Conservation (phyloP, 2,329 filamentous ascomycete genomes). For the Botryotinia convoluta region DNA sequence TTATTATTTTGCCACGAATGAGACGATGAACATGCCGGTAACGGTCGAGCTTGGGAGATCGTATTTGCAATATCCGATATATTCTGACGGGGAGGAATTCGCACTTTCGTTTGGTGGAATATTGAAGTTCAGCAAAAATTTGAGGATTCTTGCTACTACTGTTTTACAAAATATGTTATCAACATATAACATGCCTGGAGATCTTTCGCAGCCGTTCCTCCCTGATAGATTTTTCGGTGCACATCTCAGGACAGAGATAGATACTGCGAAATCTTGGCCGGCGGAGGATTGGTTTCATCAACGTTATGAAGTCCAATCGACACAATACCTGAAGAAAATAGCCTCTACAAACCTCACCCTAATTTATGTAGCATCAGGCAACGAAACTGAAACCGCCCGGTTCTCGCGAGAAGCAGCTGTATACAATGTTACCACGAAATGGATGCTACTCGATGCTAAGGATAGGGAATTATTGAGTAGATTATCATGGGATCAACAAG, state of each 20-base stretch:
- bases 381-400: constrained; percentile 38
- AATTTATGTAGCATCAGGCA: constrained; percentile 46
- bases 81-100: constrained; percentile 27
- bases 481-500: constrained; percentile 48
- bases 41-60: constrained; percentile 28
- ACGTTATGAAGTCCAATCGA: constrained; percentile 38
- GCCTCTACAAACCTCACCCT: constrained; percentile 32
- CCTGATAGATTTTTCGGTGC: constrained; percentile 27
- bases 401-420: constrained; percentile 41
- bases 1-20: background rate
- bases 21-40: constrained; percentile 16
- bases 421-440: constrained; percentile 42
- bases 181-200: constrained; percentile 14
- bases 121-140: constrained; percentile 30
- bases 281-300: constrained; percentile 22
- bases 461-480: constrained; percentile 39
- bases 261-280: constrained; percentile 28
- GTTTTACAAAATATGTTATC: constrained; percentile 24
- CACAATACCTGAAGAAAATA: constrained; percentile 40
- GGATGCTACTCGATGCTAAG: constrained; percentile 41
- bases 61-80: constrained; percentile 31
- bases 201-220: constrained; percentile 21
- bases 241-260: constrained; percentile 34
- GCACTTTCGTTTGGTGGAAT: constrained; percentile 29
- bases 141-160: constrained; percentile 30